Base-by-base conservation (phyloP, 176 grass and related monocot genomes). In the Carex scoparia region DNA sequence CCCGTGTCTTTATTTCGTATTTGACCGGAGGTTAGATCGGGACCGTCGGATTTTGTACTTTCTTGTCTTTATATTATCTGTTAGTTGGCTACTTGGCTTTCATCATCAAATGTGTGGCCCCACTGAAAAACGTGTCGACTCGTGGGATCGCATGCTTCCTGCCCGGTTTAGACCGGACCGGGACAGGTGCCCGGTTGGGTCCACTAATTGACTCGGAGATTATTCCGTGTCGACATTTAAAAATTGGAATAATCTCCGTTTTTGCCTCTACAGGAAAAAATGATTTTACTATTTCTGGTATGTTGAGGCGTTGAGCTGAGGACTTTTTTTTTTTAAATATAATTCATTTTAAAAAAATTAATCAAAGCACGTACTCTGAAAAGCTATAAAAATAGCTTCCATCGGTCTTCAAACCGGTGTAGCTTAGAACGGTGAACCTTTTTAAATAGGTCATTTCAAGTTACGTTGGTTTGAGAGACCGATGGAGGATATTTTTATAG, bases 121-220 rank as follows among this genome's bases (percentile, higher is more conserved):
- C 54, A 9, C 31, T 23, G 19, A 65, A 65, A 65, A 66, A 83
- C 60, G 80, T 68, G 80, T 67, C 62, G 61, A 46, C 18, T 27
- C 4, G 33, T 65, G 80, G 61, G 80, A 19, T 63, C 38, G 7
- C 61, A 82, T 65, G 80, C 4, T 53, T 5, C 59, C 57, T 83
- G 42, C 15, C 40, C 59, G 61, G 30, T 81, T 64, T 28, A 65
- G 79, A 12, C 30, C 58, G 31, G 79, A 81, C 79, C 79, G n/a
- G 7, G 32, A 35, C 15, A 27, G 28, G 12, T 9, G 73, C 3
- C 33, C 8, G 19, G 46, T 32, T 56, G 27, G 37, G 79, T 46
- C 79, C 58, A 81, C 55, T 18, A 27, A 8, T 35, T 81, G 37
- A 35, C 31, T 80, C 32, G 23, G 10, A 35, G 4, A 35, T 18